These are phyloP conservation scores for Rosa multiflora DNA, from an alignment of 306 rosid genomes.

Conservation along the genomic window DNA sequence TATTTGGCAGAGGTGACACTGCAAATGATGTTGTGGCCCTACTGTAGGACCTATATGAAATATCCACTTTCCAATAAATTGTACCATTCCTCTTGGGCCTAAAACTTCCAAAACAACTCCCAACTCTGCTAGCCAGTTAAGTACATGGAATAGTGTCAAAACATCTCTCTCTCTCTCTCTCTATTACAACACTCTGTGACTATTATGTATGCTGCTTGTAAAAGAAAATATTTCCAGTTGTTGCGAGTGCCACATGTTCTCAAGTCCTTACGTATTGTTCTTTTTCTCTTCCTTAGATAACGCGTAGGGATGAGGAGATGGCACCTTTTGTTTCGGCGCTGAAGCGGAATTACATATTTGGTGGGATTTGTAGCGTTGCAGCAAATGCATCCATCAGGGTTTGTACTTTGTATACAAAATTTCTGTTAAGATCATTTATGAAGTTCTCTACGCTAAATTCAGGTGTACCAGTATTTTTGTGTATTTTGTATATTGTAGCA, in stretches of 20 bases:
- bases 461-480: constrained; percentile 15
- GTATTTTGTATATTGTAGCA: neutral
- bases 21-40: neutral
- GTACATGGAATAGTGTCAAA: too few relatives aligned
- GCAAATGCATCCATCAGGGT: constrained; percentile 85
- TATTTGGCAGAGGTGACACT: neutral
- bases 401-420: constrained; percentile 6
- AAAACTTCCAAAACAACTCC: too few relatives aligned
- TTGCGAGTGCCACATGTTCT: neutral
- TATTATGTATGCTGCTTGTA: neutral
- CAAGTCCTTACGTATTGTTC: constrained; percentile 24
- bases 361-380: constrained; percentile 92
- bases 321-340: constrained; percentile 81
- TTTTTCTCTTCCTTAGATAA: constrained; percentile 62
- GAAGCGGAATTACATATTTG: constrained; percentile 90
- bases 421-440: neutral
- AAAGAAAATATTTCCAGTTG: neutral
- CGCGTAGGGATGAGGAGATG: constrained; percentile 94
- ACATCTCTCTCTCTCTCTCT: too few relatives aligned
- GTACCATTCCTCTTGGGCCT: neutral
- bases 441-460: neutral
- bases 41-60: neutral
- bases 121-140: too few relatives aligned
- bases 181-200: too few relatives aligned
- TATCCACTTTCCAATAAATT: neutral